Evolutionary conservation across 1,284 basidiomycete species (phyloP).

Genomic region (Farysia itapuensis): DNA sequence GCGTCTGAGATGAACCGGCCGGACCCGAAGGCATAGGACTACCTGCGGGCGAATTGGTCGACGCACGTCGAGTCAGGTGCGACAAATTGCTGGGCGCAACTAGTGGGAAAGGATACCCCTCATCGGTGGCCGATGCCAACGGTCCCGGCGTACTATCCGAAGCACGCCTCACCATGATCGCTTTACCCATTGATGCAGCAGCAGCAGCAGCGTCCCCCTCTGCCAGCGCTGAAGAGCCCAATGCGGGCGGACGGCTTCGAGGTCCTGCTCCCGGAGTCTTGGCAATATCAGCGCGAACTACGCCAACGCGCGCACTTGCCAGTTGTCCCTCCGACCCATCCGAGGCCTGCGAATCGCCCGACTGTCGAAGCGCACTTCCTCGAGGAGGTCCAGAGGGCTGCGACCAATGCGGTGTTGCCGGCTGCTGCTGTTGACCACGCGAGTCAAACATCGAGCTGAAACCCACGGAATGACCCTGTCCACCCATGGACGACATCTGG

Average conservation of each 20-base stretch:
- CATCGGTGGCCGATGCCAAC: constrained; percentile 1
- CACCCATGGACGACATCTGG: constrained; percentile 4
- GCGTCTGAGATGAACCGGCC: not conserved
- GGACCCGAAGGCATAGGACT: constrained; percentile 10
- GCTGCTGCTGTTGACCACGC: constrained; percentile 10
- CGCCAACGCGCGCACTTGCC: too few relatives aligned
- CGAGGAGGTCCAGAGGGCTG: constrained; percentile 24
- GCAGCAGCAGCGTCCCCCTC: not conserved
- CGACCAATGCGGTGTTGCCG: constrained; percentile 50
- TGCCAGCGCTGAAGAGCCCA: not conserved
- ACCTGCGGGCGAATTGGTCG: constrained; percentile 31
- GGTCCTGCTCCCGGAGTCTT: constrained; percentile 34
- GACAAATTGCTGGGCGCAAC: constrained; percentile 10
- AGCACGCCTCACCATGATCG: constrained; percentile 4
- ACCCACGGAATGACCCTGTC: too few relatives aligned
- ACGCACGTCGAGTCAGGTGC: constrained; percentile 26
- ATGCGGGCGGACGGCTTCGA: constrained; percentile 11
- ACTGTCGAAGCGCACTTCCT: constrained; percentile 3
- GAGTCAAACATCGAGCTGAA: constrained; percentile 39
- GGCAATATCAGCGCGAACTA: constrained; percentile 13
- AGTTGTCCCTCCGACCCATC: too few relatives aligned
- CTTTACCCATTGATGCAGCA: not conserved
- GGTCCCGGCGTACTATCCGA: constrained; percentile 25
- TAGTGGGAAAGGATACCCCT: constrained; percentile 47
- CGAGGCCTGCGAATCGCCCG: not conserved